Conservation (phyloP, 2,329 filamentous ascomycete species). For the Phyllosticta ampelicida region DNA sequence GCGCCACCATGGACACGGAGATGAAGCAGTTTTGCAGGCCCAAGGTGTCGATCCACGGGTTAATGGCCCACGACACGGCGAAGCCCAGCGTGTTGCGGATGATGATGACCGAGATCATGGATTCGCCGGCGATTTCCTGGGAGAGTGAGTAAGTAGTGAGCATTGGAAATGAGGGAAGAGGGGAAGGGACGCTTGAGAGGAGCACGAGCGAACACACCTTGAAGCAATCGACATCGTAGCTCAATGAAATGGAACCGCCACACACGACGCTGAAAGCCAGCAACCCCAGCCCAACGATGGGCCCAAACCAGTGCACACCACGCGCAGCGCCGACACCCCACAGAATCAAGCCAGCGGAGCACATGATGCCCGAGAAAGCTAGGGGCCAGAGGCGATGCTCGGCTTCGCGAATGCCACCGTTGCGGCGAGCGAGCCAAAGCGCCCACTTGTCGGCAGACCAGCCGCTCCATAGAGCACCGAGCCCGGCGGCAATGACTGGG, state of each 20-base stretch:
- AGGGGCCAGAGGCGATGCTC: conserved; percentile 33
- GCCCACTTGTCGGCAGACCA: conserved; percentile 26
- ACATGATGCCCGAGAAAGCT: conserved; percentile 27
- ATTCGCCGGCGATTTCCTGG: conserved; percentile 37
- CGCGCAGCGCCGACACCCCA: conserved; percentile 43
- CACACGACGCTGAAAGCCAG: conserved; percentile 35
- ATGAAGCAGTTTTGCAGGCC: conserved; percentile 35
- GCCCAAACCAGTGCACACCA: conserved; percentile 38
- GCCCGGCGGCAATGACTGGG: conserved; percentile 21
- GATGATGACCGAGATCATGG: conserved; percentile 40
- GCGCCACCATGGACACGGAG: conserved; percentile 31
- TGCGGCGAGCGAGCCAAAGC: conserved; percentile 25
- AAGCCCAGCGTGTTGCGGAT: conserved; percentile 41
- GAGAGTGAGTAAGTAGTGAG: conserved; percentile 14
- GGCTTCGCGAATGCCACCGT: conserved; percentile 29
- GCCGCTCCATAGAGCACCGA: conserved; percentile 20
- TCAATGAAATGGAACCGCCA: conserved; percentile 34
- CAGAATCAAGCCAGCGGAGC: conserved; percentile 35
- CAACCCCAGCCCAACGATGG: conserved; percentile 39
- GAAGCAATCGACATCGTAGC: conserved; percentile 39
- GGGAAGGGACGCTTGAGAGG: not conserved
- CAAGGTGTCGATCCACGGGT: conserved; percentile 33
- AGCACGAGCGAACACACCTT: not conserved
- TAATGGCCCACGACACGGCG: conserved; percentile 40
- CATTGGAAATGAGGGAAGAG: not conserved